Evolutionary conservation across 1,284 basidiomycete species (phyloP), one percentile per base, ranked within the genome.

Genomic region (Marasmius oreades): DNA sequence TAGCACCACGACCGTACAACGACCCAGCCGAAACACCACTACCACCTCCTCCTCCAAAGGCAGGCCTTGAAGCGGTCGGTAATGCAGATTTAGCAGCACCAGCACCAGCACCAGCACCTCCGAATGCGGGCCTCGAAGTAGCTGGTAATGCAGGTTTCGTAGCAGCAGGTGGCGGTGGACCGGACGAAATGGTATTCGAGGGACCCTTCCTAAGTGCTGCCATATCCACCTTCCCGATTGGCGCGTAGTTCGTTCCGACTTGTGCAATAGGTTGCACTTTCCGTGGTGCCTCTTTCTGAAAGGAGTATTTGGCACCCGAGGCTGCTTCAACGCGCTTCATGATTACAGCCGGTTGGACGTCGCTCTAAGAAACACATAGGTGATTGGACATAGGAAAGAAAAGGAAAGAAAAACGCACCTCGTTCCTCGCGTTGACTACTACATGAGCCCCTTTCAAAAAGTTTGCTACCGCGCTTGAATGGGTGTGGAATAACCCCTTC

Each of bases 401-500:
- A 23, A 31, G 39, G 39, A n/a, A 10, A 31, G 20, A 10, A 18
- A 36, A 12, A 69, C 81, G 52, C 43, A 90, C 92, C 75, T 98
- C 95, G 62, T 92, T 92, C 53, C 96, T 84, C 7, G 96, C 96
- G 66, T 84, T 93, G 72, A 98, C 86, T 51, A 93, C 91, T 58
- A 99, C 87, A 69, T 98, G 96, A 0, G 90, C 81, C 33, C 90
- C 91, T 39, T 86, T 86, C 43, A 98, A 77, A 70, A 91, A 95
- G 62, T 80, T 85, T 51, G 90, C 84, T 3, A 98, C 92, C 1
- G 92, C 83, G 52, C 83, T 82, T 16, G 93, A 86, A 70, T 98
- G 95, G 6, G 87, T 89, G 66, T 92, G 88, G 75, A 98, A 98
- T 26, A 98, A 79, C 14, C 95, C 96, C 72, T 98, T 98, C 70